Evolutionary conservation across 305 asterid genomes (phyloP), one percentile per base, ranked within the genome.

Genomic region (Solanum hybrid): DNA sequence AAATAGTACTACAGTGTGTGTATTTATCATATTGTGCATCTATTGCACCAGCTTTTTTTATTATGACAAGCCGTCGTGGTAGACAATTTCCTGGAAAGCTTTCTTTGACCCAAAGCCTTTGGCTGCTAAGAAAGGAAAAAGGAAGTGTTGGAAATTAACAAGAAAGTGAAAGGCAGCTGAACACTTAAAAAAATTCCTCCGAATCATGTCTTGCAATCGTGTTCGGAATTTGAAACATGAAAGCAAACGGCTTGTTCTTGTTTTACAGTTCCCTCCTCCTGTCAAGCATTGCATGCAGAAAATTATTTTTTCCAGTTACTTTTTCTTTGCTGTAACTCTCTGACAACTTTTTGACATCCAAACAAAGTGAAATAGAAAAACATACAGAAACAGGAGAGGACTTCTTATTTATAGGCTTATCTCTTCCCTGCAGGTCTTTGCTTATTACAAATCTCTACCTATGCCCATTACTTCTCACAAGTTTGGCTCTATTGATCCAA

Each of bases 381-480:
- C 39, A 29, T 84, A 84, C 87, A 29, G 74, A 57, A 61, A 86
- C 61, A 33, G 34, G 51, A 86, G 77, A 57, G 39, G 46, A 85
- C 76, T 86, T 57, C 88, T 61, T 86, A 64, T 61, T 31, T 22
- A n/a, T 61, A 29, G n/a, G 51, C 22, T 29, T 86, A 22, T 86
- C 77, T 85, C 77, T 57, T 33, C 31, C 51, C 46, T 61, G 87
- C 93, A 97, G 99, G 98, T 97, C 75, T 96, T 91, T 91, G 92
- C 99, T 69, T 97, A 96, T 86, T 89, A 96, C 91, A 95, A 93
- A 89, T 95, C 99, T 86, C 91, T 95, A 84, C 98, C 98, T 64
- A 95, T 97, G 98, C 99, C 99, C 36, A 93, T 97, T 79, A 94
- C 97, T 67, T 91, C 98, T 86, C 92, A 94, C 91, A 96, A 95